Base-by-base conservation (phyloP, 805 yeast genomes). In the Yamadazyma endophytica region DNA sequence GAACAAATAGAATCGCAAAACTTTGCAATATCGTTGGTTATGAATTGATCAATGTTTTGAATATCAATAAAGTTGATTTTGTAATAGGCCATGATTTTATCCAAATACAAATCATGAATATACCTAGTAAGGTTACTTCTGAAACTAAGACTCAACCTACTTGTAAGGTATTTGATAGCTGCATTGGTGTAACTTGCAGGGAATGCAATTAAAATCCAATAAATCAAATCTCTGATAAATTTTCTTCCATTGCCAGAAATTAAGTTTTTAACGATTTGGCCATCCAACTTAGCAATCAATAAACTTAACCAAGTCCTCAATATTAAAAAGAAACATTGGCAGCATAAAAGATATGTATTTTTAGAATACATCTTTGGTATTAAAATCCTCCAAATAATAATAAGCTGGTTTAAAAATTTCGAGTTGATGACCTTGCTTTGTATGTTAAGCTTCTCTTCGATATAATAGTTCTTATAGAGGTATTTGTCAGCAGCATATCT, bases 161-260 rank as follows among this genome's bases (percentile, higher is more conserved):
- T 75, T 33, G 88, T 84, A 44, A 89, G 61, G 48, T 74, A 85
- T 51, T 82, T 84, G 51, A 89, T 89, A 36, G 90, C 88, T 28
- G 95, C 82, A 56, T 89, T 89, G 19, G 96, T 83, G 55, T 86
- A 89, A 3, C 92, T 79, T 0, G 96, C 95, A 2, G 97, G 97
- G 40, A 89, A 77, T 1, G 96, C 96, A 50, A 89, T 79, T 37
- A 84, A 58, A 36, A 89, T 75, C 97, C 97, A 89, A 55, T 83
- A 82, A 7, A 77, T 71, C 54, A 89, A 65, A 53, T 89, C 96
- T 37, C 84, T 66, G 24, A 78, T 54, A 46, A 89, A 89, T 32
- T 80, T 79, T 43, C 65, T 72, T 13, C 88, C 86, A 42, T 81
- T 77, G 12, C 88, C 87, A 12, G 87, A 80, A 44, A 89, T 86